phyloP scores from a whole-genome alignment of 1,284 basidiomycete genomes.

The Flammula alnicola region DNA sequence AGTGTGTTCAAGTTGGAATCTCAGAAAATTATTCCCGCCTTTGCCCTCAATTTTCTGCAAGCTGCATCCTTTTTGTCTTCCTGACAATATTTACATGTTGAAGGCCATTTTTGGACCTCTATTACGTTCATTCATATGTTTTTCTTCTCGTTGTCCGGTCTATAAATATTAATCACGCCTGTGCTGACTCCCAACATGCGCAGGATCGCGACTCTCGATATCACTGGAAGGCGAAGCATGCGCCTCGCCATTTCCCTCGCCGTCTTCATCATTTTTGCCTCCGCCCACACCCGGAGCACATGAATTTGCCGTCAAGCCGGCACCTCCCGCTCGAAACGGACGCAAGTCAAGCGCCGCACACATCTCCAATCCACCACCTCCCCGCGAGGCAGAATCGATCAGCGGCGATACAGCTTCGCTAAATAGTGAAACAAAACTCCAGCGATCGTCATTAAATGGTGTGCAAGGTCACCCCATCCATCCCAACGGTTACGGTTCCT shows the following conservation, averaged over 20 bases:
- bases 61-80: not conserved
- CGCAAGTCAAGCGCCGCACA: slow-evolving; percentile 27
- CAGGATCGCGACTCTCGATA: slow-evolving; percentile 45
- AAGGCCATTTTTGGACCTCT: not conserved
- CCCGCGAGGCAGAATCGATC: slow-evolving; percentile 13
- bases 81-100: not conserved
- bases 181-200: slow-evolving; percentile 5
- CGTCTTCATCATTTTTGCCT: slow-evolving; percentile 67
- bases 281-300: slow-evolving; percentile 65
- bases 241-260: slow-evolving; percentile 68
- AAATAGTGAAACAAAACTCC: slow-evolving; percentile 13
- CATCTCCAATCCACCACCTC: not conserved
- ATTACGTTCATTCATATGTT: slow-evolving; percentile 1
- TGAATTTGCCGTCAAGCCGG: slow-evolving; percentile 62
- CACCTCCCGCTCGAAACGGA: slow-evolving; percentile 33
- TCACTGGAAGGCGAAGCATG: slow-evolving; percentile 48
- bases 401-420: slow-evolving; percentile 13
- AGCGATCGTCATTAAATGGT: not conserved
- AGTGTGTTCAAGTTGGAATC: too few relatives aligned
- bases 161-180: slow-evolving; percentile 13
- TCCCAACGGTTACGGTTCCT: slow-evolving; percentile 4
- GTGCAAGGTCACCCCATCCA: not conserved
- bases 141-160: slow-evolving; percentile 4
- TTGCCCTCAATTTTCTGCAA: too few relatives aligned
- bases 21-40: too few relatives aligned